These are phyloP conservation scores for Lactifluus piperatus DNA, from an alignment of 768 basidiomycete species.

Conservation along the genomic window DNA sequence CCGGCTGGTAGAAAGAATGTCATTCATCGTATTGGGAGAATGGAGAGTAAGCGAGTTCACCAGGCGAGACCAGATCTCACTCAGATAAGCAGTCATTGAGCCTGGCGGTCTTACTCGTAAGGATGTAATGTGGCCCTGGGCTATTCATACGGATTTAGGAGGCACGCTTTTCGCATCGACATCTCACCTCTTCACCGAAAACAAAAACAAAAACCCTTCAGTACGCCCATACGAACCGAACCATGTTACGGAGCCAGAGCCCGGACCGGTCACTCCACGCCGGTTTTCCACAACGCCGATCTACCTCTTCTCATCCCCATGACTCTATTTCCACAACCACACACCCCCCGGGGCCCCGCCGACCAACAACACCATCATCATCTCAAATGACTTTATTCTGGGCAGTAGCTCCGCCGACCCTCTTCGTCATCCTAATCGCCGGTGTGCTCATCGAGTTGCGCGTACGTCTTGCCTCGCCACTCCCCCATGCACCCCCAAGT, in stretches of 20 bases:
- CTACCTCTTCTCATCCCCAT: not conserved
- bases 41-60: no score
- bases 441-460: slow-evolving; percentile 6
- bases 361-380: not conserved
- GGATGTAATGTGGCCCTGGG: not conserved
- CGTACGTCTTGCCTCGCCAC: not conserved
- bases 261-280: not conserved
- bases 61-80: no score
- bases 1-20: not conserved
- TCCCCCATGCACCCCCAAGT: not conserved
- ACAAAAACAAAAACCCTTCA: not conserved
- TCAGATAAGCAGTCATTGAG: not conserved
- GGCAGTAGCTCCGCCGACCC: not conserved
- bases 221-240: not conserved
- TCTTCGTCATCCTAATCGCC: slow-evolving; percentile 7
- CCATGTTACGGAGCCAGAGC: no score
- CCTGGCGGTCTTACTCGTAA: not conserved
- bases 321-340: not conserved
- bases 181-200: not conserved
- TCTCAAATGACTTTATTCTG: not conserved
- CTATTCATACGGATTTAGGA: not conserved
- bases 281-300: not conserved
- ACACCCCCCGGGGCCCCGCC: not conserved
- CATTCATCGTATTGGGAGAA: not conserved
- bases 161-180: not conserved